Percentiles rank a stretch among this genome's conserved stretches.
Conservation (phyloP, 305 asterid genomes). For the Fraxinus baroniana region DNA sequence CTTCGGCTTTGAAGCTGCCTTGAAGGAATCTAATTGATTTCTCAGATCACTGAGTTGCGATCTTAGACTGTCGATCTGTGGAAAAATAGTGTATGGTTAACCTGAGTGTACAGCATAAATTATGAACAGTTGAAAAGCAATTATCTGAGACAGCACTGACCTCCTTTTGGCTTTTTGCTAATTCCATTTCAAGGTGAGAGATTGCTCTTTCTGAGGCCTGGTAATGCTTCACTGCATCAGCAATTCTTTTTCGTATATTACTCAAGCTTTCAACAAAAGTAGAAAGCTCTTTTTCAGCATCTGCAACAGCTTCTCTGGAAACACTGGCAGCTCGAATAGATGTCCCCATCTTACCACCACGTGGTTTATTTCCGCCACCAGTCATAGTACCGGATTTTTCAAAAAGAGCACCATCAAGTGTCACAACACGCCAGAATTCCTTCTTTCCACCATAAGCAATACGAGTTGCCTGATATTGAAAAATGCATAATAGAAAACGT, state of each 20-base stretch:
- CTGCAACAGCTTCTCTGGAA: slow-evolving; percentile 68
- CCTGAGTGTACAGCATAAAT: slow-evolving; percentile 3
- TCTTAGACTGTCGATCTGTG: slow-evolving; percentile 72
- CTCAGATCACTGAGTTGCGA: slow-evolving; percentile 57
- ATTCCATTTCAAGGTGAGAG: slow-evolving; percentile 72
- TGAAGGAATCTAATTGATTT: slow-evolving; percentile 69
- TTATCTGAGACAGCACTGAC: slow-evolving; percentile 32
- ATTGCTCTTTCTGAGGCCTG: slow-evolving; percentile 62
- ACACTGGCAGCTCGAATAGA: slow-evolving; percentile 75
- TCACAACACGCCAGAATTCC: slow-evolving; percentile 83
- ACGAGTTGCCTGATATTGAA: slow-evolving; percentile 62
- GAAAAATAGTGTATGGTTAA: slow-evolving; percentile 4
- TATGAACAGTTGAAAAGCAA: slow-evolving; percentile 13
- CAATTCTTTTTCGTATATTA: slow-evolving; percentile 45
- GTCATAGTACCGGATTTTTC: slow-evolving; percentile 95
- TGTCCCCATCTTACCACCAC: slow-evolving; percentile 97
- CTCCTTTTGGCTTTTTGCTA: slow-evolving; percentile 84
- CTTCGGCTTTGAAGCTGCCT: slow-evolving; percentile 63
- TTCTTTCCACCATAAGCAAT: slow-evolving; percentile 75
- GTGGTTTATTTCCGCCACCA: slow-evolving; percentile 91
- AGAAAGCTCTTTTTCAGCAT: slow-evolving; percentile 80
- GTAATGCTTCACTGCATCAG: slow-evolving; percentile 57
- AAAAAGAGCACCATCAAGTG: slow-evolving; percentile 86
- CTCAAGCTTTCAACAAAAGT: slow-evolving; percentile 54
- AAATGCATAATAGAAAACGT: not conserved